phyloP scores from a whole-genome alignment of 2,329 filamentous ascomycete genomes.

The Fusarium armeniacum region DNA sequence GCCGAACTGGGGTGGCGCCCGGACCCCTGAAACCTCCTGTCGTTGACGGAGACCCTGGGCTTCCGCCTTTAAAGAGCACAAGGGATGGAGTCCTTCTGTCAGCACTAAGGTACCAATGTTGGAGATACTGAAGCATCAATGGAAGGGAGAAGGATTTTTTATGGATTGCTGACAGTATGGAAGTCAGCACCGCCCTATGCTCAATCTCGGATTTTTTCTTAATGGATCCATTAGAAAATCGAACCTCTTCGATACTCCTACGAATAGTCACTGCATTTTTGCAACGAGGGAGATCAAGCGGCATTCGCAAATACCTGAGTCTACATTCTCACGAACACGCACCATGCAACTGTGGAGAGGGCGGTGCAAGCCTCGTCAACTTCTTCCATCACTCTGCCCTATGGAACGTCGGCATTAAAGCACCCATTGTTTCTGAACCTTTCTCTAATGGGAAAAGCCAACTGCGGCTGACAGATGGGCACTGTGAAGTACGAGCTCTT shows the following conservation, averaged over 20 bases:
- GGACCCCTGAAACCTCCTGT: constrained; percentile 32
- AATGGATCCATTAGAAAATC: neutral
- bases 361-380: constrained; percentile 31
- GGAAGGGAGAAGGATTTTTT: neutral
- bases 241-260: neutral
- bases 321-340: constrained; percentile 9
- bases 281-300: neutral
- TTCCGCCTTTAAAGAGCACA: constrained; percentile 11
- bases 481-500: constrained; percentile 27
- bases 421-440: constrained; percentile 11
- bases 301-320: neutral
- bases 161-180: constrained; percentile 3
- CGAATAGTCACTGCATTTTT: neutral
- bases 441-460: constrained; percentile 27
- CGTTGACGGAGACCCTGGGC: constrained; percentile 28
- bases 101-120: constrained; percentile 28
- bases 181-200: neutral
- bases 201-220: neutral
- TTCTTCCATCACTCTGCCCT: constrained; percentile 35
- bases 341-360: constrained; percentile 22
- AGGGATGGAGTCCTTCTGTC: constrained; percentile 22
- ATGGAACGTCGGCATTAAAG: constrained; percentile 34
- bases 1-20: constrained; percentile 15
- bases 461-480: constrained; percentile 42
- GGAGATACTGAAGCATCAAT: constrained; percentile 15